Percentiles rank a stretch among this genome's conserved stretches.
These are phyloP conservation scores for Linnemannia schmuckeri DNA, from an alignment of 192 early-diverging fungal genomes.

Conservation along the genomic window DNA sequence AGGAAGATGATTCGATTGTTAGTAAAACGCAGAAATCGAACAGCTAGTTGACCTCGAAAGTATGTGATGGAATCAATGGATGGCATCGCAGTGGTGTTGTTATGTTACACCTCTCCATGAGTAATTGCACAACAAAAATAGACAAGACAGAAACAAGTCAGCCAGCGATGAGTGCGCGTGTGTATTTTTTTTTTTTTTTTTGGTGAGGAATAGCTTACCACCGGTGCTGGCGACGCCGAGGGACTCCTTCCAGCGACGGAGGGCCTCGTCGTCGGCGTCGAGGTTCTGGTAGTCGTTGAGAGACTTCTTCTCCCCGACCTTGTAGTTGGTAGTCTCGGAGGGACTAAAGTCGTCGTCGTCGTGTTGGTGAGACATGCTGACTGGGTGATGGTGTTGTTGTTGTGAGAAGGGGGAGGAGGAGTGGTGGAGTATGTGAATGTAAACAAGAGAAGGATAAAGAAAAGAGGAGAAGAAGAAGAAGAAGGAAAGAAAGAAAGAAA, in stretches of 20 bases:
- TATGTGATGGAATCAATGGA: background rate
- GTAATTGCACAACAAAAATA: background rate
- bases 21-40: background rate
- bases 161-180: background rate
- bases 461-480: constrained; percentile 3
- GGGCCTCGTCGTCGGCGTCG: constrained; percentile 93
- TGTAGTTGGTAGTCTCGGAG: constrained; percentile 88
- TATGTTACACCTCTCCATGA: background rate
- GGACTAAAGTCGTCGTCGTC: constrained; percentile 83
- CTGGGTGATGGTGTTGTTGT: background rate
- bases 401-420: background rate
- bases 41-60: background rate
- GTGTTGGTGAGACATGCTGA: constrained; percentile 62
- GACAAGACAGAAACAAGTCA: background rate
- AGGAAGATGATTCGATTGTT: too few relatives aligned
- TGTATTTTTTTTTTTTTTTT: background rate
- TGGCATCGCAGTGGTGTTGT: background rate
- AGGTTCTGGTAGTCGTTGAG: constrained; percentile 85
- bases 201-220: constrained; percentile 55
- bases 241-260: constrained; percentile 96
- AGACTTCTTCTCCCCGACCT: constrained; percentile 93
- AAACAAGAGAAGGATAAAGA: background rate
- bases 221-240: constrained; percentile 78
- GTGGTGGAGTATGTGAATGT: background rate
- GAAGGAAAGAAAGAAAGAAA: background rate